Conservation (phyloP, 306 rosid species). For the Biancaea sappan region DNA sequence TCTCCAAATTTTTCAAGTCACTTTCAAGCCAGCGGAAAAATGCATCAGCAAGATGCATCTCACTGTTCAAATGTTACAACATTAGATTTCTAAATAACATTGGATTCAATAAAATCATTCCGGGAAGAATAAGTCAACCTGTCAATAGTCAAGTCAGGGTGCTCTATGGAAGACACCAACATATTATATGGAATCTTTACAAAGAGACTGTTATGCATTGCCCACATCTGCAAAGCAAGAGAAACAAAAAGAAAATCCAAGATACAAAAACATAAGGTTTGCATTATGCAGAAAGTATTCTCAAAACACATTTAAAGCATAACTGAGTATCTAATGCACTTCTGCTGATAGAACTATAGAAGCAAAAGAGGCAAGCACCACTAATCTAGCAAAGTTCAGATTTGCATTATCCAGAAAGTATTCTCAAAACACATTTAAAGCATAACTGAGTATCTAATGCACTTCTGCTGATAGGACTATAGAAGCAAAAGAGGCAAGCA, state of each 20-base stretch:
- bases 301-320: conserved; percentile 9
- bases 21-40: conserved; percentile 69
- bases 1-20: conserved; percentile 46
- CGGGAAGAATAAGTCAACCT: conserved; percentile 49
- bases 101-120: conserved; percentile 30
- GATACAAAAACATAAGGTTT: background rate
- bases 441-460: background rate
- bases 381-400: background rate
- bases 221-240: conserved; percentile 65
- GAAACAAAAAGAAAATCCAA: conserved; percentile 1
- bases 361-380: conserved; percentile 2
- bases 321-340: background rate
- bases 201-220: conserved; percentile 43
- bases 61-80: conserved; percentile 56
- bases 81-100: conserved; percentile 35
- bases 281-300: conserved; percentile 12
- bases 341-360: background rate
- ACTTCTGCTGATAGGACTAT: background rate
- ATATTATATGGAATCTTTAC: conserved; percentile 55
- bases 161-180: conserved; percentile 55
- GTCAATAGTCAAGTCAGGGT: conserved; percentile 68
- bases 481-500: background rate
- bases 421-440: conserved; percentile 4
- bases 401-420: conserved; percentile 14
- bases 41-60: conserved; percentile 69